phyloP scores from a whole-genome alignment of 306 rosid species.

The Hylodesmum podocarpum region DNA sequence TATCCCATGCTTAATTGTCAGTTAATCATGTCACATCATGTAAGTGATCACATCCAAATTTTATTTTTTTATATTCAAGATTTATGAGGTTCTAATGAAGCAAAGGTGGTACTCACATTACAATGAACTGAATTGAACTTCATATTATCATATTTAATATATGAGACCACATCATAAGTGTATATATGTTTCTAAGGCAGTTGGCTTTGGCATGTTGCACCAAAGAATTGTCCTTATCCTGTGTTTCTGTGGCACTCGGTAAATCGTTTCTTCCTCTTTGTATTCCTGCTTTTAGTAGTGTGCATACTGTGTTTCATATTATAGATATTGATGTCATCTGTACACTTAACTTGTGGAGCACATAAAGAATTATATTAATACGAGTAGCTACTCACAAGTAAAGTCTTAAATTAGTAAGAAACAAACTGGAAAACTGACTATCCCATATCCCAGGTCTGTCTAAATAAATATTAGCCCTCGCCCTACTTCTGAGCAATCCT shows the following conservation, averaged over 20 bases:
- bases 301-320: not conserved
- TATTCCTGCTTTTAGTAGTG: not conserved
- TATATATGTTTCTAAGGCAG: not conserved
- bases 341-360: slow-evolving; percentile 6
- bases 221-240: not conserved
- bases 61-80: not conserved
- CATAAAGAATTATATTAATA: slow-evolving; percentile 28
- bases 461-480: slow-evolving; percentile 13
- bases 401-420: slow-evolving; percentile 9
- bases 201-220: not conserved
- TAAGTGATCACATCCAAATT: too few relatives aligned
- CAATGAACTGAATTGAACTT: not conserved
- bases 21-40: too few relatives aligned
- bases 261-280: not conserved
- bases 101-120: not conserved
- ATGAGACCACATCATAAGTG: not conserved
- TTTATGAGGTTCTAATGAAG: slow-evolving; percentile 7
- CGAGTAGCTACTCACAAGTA: not conserved
- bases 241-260: not conserved
- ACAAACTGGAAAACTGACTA: slow-evolving; percentile 24
- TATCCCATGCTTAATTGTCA: too few relatives aligned
- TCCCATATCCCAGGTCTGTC: slow-evolving; percentile 13
- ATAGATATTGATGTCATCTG: slow-evolving; percentile 12
- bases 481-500: slow-evolving; percentile 25
- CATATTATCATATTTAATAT: not conserved